Percentiles rank a stretch among this genome's conserved stretches.
phyloP scores from a whole-genome alignment of 371 early-diverging fungal species.

The Mucor ambiguus region DNA sequence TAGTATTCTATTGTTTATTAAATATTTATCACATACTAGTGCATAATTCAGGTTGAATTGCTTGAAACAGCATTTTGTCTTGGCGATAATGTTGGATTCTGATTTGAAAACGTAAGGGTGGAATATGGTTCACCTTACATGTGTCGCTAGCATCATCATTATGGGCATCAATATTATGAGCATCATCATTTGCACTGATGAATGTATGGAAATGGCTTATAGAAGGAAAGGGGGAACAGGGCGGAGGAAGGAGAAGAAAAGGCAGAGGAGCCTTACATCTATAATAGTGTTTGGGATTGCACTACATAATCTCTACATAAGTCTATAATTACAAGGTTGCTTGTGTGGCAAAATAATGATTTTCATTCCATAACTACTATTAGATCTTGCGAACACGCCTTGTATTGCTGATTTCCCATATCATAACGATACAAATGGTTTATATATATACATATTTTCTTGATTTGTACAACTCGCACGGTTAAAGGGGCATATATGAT shows the following conservation, averaged over 20 bases:
- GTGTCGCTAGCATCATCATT: not conserved
- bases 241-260: not conserved
- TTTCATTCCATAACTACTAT: not conserved
- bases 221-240: not conserved
- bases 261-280: not conserved
- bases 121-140: not conserved
- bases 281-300: conserved; percentile 2
- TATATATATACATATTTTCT: conserved; percentile 9
- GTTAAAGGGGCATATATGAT: not conserved
- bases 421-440: not conserved
- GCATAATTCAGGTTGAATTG: not conserved
- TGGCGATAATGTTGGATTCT: conserved; percentile 4
- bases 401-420: not conserved
- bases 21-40: conserved; percentile 1
- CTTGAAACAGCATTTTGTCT: conserved; percentile 2
- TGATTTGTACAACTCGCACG: conserved; percentile 10
- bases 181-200: conserved; percentile 2
- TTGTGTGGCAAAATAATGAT: conserved; percentile 6
- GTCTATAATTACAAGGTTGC: not conserved
- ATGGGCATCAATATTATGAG: too few relatives aligned
- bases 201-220: conserved; percentile 2
- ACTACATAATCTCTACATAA: not conserved
- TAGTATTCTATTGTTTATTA: conserved; percentile 4
- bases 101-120: conserved; percentile 4
- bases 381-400: not conserved